phyloP scores from a whole-genome alignment of 73 alveolate species.

The Tetrahymena borealis region DNA sequence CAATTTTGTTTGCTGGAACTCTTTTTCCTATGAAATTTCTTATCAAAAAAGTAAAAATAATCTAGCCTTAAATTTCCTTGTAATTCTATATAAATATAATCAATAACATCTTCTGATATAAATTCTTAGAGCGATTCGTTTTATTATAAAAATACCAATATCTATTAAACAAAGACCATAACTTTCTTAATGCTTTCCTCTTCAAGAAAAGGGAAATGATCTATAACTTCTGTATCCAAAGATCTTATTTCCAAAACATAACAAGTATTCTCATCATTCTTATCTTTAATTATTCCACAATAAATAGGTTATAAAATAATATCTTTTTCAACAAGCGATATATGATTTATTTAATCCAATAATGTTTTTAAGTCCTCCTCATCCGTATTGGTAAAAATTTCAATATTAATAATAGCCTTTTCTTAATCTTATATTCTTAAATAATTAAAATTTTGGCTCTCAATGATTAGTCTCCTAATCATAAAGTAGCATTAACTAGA shows the following conservation, averaged over 20 bases:
- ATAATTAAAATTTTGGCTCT: too few species aligned
- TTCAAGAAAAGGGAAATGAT: not conserved
- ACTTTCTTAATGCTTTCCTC: not conserved
- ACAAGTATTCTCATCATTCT: not conserved
- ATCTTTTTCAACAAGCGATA: not conserved
- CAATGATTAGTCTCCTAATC: too few species aligned
- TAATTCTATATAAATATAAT: too few species aligned
- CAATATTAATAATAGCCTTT: not conserved
- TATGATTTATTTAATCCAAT: not conserved
- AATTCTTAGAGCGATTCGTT: not conserved
- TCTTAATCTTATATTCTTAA: not conserved
- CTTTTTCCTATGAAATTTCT: too few species aligned
- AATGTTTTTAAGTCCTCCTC: not conserved
- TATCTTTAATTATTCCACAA: not conserved
- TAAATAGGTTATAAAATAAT: not conserved
- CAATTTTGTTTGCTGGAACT: too few species aligned
- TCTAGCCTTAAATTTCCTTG: too few species aligned
- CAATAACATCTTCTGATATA: not conserved
- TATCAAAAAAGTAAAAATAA: too few species aligned
- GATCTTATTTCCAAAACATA: not conserved
- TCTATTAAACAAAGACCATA: not conserved
- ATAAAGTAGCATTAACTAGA: too few species aligned
- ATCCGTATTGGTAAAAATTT: not conserved
- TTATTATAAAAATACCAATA: not conserved
- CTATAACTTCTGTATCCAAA: not conserved